Percentiles rank a stretch among this genome's conserved stretches.
Evolutionary conservation across 75 land plant genomes (phyloP).

Genomic region (Chamaecyparis obtusa): DNA sequence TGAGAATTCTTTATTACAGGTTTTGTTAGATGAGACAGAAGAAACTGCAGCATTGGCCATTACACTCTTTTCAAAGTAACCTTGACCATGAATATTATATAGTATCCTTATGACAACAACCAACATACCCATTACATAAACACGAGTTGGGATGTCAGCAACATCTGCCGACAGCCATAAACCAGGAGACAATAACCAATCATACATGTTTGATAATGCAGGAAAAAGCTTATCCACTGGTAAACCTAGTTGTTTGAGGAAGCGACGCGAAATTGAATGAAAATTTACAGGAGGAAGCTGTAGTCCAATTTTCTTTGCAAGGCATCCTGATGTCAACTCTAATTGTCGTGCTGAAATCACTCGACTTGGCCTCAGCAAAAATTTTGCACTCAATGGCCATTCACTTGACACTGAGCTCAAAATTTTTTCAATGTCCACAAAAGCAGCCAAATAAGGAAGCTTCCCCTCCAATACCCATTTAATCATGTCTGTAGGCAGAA

Average conservation of each 20-base stretch:
- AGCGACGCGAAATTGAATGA: conserved; percentile 53
- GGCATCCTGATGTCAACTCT: conserved; percentile 59
- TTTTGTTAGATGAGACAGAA: not conserved
- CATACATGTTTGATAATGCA: conserved; percentile 48
- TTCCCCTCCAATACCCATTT: conserved; percentile 78
- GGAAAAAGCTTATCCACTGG: conserved; percentile 57
- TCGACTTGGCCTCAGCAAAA: conserved; percentile 61
- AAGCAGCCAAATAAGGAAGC: conserved; percentile 77
- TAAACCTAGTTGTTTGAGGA: conserved; percentile 53
- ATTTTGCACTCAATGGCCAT: conserved; percentile 46
- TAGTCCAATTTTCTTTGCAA: conserved; percentile 60
- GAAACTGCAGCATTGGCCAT: not conserved
- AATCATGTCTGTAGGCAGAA: conserved; percentile 79
- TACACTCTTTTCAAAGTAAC: conserved; percentile 39
- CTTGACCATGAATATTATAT: conserved; percentile 74
- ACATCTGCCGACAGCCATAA: conserved; percentile 64
- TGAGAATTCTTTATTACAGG: not conserved
- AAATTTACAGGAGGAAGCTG: conserved; percentile 83
- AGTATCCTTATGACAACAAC: conserved; percentile 71
- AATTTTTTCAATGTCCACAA: conserved; percentile 48
- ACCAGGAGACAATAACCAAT: conserved; percentile 84
- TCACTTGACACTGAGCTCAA: conserved; percentile 22
- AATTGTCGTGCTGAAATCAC: conserved; percentile 45
- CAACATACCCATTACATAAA: conserved; percentile 83
- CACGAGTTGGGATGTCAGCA: conserved; percentile 61